Conservation (phyloP, 2,329 filamentous ascomycete genomes). For the Stachybotrys elegans region DNA sequence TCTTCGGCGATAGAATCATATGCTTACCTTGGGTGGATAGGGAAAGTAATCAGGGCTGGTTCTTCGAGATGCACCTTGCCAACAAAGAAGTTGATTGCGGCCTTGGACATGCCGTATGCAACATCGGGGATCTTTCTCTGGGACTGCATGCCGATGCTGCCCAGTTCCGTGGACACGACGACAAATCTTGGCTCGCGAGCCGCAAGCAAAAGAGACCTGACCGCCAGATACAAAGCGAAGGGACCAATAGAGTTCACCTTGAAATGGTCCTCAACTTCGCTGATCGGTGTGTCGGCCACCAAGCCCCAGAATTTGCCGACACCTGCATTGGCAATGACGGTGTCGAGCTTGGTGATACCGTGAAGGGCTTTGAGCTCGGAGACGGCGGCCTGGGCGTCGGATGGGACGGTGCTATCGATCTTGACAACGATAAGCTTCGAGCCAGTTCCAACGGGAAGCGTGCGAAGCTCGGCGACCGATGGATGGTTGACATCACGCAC, state of each 20-base stretch:
- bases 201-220: neutral
- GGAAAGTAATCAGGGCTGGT: slow-evolving; percentile 14
- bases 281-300: neutral
- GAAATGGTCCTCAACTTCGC: neutral
- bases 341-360: neutral
- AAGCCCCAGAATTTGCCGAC: neutral
- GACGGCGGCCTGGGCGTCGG: neutral
- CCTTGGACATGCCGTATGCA: slow-evolving; percentile 14
- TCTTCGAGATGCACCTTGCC: slow-evolving; percentile 15
- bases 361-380: neutral
- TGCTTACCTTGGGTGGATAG: slow-evolving; percentile 12
- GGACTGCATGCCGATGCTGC: neutral
- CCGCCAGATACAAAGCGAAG: neutral
- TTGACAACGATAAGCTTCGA: neutral
- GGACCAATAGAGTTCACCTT: neutral
- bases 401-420: neutral
- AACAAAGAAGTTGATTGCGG: slow-evolving; percentile 13
- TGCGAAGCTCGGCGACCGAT: neutral
- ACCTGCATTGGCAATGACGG: neutral
- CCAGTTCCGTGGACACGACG: neutral
- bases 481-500: neutral
- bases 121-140: slow-evolving; percentile 3
- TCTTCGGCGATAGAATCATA: too few relatives aligned
- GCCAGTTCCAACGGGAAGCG: neutral
- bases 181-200: neutral